Evolutionary conservation across 2,329 filamentous ascomycete species (phyloP).

Genomic region (Claviceps maximensis): DNA sequence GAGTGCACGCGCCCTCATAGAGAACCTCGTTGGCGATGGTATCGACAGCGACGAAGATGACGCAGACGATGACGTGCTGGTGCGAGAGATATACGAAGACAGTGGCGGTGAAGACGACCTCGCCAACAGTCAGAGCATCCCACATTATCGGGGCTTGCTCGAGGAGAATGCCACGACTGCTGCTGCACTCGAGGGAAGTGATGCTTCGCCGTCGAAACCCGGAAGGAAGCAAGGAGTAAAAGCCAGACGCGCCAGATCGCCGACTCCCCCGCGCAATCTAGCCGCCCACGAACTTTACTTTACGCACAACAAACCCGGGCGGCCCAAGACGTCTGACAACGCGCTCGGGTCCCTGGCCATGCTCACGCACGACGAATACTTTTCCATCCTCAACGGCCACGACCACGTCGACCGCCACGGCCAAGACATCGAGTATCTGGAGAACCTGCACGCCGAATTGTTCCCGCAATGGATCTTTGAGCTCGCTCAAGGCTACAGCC

Average conservation of each 20-base stretch:
- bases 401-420: constrained; percentile 55
- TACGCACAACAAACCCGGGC: constrained; percentile 74
- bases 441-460: constrained; percentile 62
- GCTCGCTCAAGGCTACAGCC: constrained; percentile 69
- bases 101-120: constrained; percentile 60
- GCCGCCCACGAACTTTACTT: constrained; percentile 89
- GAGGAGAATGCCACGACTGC: constrained; percentile 18
- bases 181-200: constrained; percentile 15
- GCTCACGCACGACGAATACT: constrained; percentile 88
- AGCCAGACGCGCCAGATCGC: constrained; percentile 38
- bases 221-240: constrained; percentile 2
- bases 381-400: constrained; percentile 46
- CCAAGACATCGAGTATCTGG: constrained; percentile 56
- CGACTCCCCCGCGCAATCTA: constrained; percentile 68
- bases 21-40: constrained; percentile 52
- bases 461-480: constrained; percentile 93
- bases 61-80: constrained; percentile 8
- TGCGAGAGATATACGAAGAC: constrained; percentile 27
- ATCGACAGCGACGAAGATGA: constrained; percentile 58
- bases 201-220: constrained; percentile 30
- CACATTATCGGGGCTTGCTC: constrained; percentile 15
- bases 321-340: constrained; percentile 74
- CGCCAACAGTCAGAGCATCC: constrained; percentile 35
- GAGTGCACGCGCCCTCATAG: constrained; percentile 63
- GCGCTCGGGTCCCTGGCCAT: constrained; percentile 62